Conservation (phyloP, 768 basidiomycete genomes). For the Mycena metata region DNA sequence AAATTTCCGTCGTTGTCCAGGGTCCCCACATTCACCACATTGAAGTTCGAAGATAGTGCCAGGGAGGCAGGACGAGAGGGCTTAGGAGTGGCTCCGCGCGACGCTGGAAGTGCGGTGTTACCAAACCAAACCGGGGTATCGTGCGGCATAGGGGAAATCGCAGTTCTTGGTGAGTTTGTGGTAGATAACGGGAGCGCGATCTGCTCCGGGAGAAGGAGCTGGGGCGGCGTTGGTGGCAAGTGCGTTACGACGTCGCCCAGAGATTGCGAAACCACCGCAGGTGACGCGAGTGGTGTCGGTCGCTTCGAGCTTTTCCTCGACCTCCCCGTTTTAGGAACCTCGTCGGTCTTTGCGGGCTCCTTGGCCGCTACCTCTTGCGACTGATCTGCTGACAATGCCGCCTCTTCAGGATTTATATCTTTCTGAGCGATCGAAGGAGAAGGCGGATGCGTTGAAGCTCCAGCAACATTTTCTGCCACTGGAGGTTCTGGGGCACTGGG, state of each 20-base stretch:
- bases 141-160: constrained; percentile 26
- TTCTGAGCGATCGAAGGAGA: constrained; percentile 4
- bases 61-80: constrained; percentile 12
- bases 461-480: constrained; percentile 1
- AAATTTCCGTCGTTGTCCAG: not conserved
- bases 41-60: constrained; percentile 16
- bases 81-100: not conserved
- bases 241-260: not conserved
- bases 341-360: not conserved
- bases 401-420: constrained; percentile 3
- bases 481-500: not conserved
- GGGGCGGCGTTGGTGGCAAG: constrained; percentile 8
- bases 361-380: constrained; percentile 4
- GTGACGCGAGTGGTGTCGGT: constrained; percentile 20
- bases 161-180: constrained; percentile 22
- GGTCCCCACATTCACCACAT: constrained; percentile 8
- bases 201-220: constrained; percentile 22
- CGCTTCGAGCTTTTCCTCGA: constrained; percentile 13
- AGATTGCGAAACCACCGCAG: constrained; percentile 15
- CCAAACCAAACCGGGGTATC: constrained; percentile 26
- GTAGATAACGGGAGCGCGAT: constrained; percentile 33
- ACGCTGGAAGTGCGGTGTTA: constrained; percentile 11
- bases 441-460: not conserved
- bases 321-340: not conserved
- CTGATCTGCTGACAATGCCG: constrained; percentile 1